Evolutionary conservation across 768 basidiomycete species (phyloP), one percentile per base, ranked within the genome.

Genomic region (Pleurotus sapidus): DNA sequence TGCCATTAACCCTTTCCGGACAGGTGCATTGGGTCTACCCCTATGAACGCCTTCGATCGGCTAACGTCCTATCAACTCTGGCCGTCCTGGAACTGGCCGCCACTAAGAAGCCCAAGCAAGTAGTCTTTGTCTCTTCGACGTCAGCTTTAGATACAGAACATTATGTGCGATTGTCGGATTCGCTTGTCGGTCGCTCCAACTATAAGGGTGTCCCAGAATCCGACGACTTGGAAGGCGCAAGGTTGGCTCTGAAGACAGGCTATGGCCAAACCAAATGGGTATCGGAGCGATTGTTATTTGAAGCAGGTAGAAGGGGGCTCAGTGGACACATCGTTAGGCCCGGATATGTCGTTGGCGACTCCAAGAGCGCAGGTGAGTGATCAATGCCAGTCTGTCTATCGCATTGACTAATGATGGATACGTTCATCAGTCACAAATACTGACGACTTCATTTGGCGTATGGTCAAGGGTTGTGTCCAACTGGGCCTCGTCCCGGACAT

Each of bases 261-360:
- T 99, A 99, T 70, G 95, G 96, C 4, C 97, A 99, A 75, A 88
- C 86, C 37, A 99, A 99, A 73, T 99, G 97, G 97, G 97, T 99
- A 0, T 90, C 93, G 1, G 97, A 99, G 72, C 96, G 94, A 69
- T 72, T 99, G 6, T 74, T 99, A 27, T 88, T 93, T 64, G 95
- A 96, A 65, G 97, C 95, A 17, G 94, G 91, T 2, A 84, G 80
- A 63, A 80, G 94, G 39, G 97, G 97, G 1, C 72, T 98, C 59
- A 77, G 76, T 5, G 94, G 94, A 1, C 86, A 91, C 63, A 93
- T 97, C 60, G 74, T 99, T 3, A 87, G 97, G 9, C 94, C 97
- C 0, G 95, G 96, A 5, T 99, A 99, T 74, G 87, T 99, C 37
- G 92, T 99, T 39, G 97, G 97, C 30, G 93, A 97, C 71, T 93